These are phyloP conservation scores for Cadophora gregata DNA, from an alignment of 2,329 filamentous ascomycete species.

Conservation along the genomic window DNA sequence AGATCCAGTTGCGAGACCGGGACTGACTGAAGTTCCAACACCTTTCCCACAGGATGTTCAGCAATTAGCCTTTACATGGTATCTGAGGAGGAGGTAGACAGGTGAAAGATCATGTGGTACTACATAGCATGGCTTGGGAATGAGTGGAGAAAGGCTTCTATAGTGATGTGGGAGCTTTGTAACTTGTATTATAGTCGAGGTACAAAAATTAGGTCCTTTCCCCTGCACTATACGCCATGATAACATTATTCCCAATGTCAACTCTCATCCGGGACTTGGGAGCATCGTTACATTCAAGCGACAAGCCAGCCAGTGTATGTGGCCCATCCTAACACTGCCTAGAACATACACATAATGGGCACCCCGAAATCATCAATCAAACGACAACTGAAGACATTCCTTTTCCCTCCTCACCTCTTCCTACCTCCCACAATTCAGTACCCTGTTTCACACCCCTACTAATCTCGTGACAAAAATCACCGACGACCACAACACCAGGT, in stretches of 20 bases:
- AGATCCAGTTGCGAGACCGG: conserved; percentile 88
- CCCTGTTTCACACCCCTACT: neutral
- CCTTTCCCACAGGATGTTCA: conserved; percentile 75
- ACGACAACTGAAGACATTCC: neutral
- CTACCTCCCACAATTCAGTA: neutral
- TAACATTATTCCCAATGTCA: neutral
- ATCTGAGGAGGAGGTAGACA: conserved; percentile 59
- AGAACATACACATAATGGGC: neutral
- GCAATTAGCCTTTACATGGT: conserved; percentile 93
- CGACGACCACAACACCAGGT: neutral
- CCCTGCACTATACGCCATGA: conserved; percentile 7
- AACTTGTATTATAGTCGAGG: conserved; percentile 31
- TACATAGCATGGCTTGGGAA: neutral
- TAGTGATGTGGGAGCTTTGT: conserved; percentile 19
- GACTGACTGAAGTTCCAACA: conserved; percentile 81
- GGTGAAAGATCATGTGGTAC: conserved; percentile 12
- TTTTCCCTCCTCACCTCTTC: neutral
- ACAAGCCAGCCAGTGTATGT: neutral
- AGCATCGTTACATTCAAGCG: neutral
- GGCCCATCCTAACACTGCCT: too few relatives aligned
- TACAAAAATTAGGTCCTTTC: conserved; percentile 12
- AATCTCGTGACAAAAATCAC: neutral
- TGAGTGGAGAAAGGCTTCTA: neutral
- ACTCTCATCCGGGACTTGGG: neutral
- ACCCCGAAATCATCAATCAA: neutral